Conservation (phyloP, 2,329 filamentous ascomycete genomes). For the Pseudogymnoascus sp. region DNA sequence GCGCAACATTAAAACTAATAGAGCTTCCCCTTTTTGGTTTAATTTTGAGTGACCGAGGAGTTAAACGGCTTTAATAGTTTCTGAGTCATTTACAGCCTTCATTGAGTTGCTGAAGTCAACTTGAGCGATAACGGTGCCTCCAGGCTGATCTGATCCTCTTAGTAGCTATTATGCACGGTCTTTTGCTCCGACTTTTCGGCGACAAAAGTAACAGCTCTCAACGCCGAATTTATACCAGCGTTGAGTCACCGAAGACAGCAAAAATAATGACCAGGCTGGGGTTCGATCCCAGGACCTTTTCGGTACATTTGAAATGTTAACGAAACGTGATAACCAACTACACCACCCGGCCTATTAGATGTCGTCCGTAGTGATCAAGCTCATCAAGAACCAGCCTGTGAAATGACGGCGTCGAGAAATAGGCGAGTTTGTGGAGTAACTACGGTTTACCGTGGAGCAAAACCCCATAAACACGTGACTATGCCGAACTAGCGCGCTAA, state of each 20-base stretch:
- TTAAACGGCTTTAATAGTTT: background rate
- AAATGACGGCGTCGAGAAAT: background rate
- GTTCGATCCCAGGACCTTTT: slow-evolving; percentile 10
- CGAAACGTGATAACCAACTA: slow-evolving; percentile 11
- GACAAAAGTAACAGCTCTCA: background rate
- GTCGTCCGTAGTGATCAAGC: background rate
- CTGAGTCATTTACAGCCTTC: background rate
- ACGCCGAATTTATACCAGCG: background rate
- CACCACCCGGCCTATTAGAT: slow-evolving; percentile 8
- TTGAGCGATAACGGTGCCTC: background rate
- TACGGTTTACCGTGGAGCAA: background rate
- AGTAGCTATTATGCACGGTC: background rate
- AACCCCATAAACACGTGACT: slow-evolving; percentile 4
- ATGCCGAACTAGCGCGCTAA: background rate
- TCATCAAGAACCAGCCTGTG: background rate
- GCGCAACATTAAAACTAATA: background rate
- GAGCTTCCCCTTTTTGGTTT: background rate
- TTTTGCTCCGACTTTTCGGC: background rate
- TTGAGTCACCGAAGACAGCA: background rate
- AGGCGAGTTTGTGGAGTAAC: background rate
- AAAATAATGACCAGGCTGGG: background rate
- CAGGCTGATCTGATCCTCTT: background rate
- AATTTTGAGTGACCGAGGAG: background rate
- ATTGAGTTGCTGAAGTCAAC: background rate
- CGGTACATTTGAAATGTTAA: slow-evolving; percentile 1